A percentile compares a stretch with the other conserved stretches of the same genome.
These are phyloP conservation scores for Talaromyces wortmannii DNA, from an alignment of 495 filamentous ascomycete species.

Conservation along the genomic window DNA sequence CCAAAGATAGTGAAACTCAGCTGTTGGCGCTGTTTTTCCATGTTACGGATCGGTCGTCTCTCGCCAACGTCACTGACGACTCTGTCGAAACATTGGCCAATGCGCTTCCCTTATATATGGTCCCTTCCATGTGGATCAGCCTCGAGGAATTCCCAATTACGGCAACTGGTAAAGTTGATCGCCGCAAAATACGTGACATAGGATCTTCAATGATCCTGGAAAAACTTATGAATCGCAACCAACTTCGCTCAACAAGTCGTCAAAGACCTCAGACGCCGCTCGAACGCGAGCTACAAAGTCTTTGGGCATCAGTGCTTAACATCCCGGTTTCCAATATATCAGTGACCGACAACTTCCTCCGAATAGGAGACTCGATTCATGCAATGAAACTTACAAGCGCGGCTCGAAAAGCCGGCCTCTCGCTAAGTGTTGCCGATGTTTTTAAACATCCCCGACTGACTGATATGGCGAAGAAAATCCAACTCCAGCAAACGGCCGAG, in stretches of 20 bases:
- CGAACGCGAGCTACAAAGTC: slow-evolving; percentile 7
- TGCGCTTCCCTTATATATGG: slow-evolving; percentile 30
- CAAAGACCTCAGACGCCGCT: slow-evolving; percentile 3
- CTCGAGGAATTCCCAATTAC: slow-evolving; percentile 26
- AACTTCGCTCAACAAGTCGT: background rate
- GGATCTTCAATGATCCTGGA: background rate
- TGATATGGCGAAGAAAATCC: slow-evolving; percentile 31
- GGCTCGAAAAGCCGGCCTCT: slow-evolving; percentile 22
- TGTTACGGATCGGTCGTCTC: background rate
- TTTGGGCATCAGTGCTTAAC: slow-evolving; percentile 13
- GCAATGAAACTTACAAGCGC: slow-evolving; percentile 40
- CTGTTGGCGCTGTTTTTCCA: background rate
- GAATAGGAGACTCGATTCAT: slow-evolving; percentile 40
- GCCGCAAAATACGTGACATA: slow-evolving; percentile 4
- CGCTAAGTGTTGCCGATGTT: slow-evolving; percentile 36
- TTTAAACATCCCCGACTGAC: slow-evolving; percentile 21
- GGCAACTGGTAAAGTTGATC: slow-evolving; percentile 29
- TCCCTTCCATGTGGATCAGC: slow-evolving; percentile 25
- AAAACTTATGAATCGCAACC: background rate
- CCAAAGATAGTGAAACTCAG: background rate
- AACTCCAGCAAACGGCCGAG: slow-evolving; percentile 42
- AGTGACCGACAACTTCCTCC: slow-evolving; percentile 35
- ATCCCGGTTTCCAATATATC: slow-evolving; percentile 9
- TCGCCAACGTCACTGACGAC: background rate
- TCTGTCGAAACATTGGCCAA: background rate